Conservation (phyloP, 805 yeast genomes). For the Wickerhamomyces tratensis region DNA sequence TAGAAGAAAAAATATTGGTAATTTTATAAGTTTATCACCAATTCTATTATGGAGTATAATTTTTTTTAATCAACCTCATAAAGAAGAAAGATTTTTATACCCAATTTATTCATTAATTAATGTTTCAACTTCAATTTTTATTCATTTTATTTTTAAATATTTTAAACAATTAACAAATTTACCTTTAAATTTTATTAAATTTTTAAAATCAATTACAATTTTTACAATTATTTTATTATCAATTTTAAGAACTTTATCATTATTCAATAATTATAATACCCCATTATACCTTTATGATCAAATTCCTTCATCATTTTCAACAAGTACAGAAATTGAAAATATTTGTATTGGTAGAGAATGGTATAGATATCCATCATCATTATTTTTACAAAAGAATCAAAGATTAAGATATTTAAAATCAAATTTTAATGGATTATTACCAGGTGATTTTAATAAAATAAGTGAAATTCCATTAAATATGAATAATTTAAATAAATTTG, state of each 20-base stretch:
- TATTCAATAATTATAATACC: slow-evolving; percentile 60
- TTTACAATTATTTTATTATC: slow-evolving; percentile 21
- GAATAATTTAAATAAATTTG: slow-evolving; percentile 69
- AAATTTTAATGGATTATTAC: slow-evolving; percentile 81
- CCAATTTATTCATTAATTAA: slow-evolving; percentile 71
- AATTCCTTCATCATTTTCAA: slow-evolving; percentile 18
- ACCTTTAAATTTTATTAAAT: too few species aligned
- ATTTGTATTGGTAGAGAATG: slow-evolving; percentile 94
- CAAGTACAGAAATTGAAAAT: slow-evolving; percentile 23
- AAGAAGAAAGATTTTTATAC: slow-evolving; percentile 86
- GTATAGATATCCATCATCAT: slow-evolving; percentile 87
- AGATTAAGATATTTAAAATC: slow-evolving; percentile 62
- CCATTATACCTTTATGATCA: slow-evolving; percentile 54
- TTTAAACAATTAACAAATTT: too few species aligned
- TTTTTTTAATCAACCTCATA: slow-evolving; percentile 75
- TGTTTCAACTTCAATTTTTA: slow-evolving; percentile 49
- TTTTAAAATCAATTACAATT: not conserved
- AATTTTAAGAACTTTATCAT: slow-evolving; percentile 45
- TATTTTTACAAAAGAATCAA: slow-evolving; percentile 57
- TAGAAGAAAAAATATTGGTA: not conserved
- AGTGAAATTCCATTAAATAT: slow-evolving; percentile 49
- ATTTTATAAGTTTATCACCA: slow-evolving; percentile 34
- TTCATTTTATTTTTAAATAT: slow-evolving; percentile 13
- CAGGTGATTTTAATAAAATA: slow-evolving; percentile 72
- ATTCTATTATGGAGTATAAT: slow-evolving; percentile 56